A percentile compares a stretch with the other conserved stretches of the same genome.
phyloP scores from a whole-genome alignment of 768 basidiomycete species.

The Clitopilus passeckerianus region DNA sequence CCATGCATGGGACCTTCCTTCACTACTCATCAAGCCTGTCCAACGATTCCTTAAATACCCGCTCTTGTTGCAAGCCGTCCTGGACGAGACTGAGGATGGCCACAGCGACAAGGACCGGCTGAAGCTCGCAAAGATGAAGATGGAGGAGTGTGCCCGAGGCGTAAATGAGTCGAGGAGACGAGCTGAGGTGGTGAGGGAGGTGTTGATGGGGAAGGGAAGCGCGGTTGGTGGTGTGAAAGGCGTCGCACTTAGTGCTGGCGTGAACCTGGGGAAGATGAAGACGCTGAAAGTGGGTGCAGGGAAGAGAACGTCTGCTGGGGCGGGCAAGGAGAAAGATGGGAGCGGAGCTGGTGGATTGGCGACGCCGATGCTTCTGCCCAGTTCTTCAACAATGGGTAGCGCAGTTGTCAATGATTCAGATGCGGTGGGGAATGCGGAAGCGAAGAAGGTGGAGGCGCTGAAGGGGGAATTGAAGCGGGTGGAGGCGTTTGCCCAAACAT shows the following conservation, averaged over 20 bases:
- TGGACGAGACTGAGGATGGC: constrained; percentile 65
- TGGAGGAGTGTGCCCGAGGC: constrained; percentile 70
- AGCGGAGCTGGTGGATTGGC: too few species aligned
- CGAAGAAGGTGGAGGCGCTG: constrained; percentile 47
- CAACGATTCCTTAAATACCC: constrained; percentile 95
- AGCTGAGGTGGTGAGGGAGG: constrained; percentile 75
- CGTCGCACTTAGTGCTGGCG: constrained; percentile 5
- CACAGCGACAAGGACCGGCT: constrained; percentile 66
- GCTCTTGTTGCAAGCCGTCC: constrained; percentile 72
- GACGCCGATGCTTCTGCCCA: constrained; percentile 39
- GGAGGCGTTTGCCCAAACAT: constrained; percentile 53
- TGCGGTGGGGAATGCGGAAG: constrained; percentile 30
- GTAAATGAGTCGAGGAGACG: constrained; percentile 78
- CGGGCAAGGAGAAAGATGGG: neutral
- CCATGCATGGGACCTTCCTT: constrained; percentile 90
- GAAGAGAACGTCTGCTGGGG: constrained; percentile 24
- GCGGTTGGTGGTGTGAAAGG: constrained; percentile 18
- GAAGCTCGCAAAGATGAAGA: constrained; percentile 43
- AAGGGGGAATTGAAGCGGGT: constrained; percentile 53
- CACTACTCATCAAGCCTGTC: constrained; percentile 95
- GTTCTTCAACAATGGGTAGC: constrained; percentile 20
- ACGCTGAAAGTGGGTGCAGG: constrained; percentile 7
- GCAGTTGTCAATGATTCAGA: neutral
- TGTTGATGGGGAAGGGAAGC: constrained; percentile 45
- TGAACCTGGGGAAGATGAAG: constrained; percentile 10